Evolutionary conservation across 2,329 filamentous ascomycete species (phyloP).

Genomic region (Exophiala sp.): DNA sequence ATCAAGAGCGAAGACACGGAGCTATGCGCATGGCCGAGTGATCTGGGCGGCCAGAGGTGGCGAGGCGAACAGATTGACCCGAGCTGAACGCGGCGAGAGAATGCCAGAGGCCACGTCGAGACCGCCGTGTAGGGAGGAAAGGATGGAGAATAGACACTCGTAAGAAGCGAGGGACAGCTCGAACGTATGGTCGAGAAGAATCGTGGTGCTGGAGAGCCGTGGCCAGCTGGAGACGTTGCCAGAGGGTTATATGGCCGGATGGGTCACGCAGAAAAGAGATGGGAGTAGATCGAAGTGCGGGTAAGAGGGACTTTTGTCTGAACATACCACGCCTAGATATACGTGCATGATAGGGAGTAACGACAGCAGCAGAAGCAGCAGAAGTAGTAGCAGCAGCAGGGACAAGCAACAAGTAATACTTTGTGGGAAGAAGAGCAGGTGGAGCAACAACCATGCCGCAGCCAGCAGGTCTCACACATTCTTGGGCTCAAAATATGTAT

Average conservation of each 20-base stretch:
- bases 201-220: not conserved
- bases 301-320: not conserved
- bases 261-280: not conserved
- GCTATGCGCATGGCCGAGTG: conserved; percentile 7
- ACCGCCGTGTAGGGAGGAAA: not conserved
- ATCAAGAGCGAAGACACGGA: conserved; percentile 12
- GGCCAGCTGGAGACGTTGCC: too few relatives aligned
- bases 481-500: not conserved
- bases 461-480: not conserved
- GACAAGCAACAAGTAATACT: too few relatives aligned
- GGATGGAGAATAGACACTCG: not conserved
- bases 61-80: too few relatives aligned
- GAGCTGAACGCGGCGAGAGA: too few relatives aligned
- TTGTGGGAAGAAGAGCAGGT: too few relatives aligned
- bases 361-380: too few relatives aligned
- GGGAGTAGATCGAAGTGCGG: not conserved
- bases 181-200: not conserved
- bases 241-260: not conserved
- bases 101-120: too few relatives aligned
- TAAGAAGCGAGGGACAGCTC: too few relatives aligned
- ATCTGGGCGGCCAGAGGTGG: not conserved
- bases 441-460: not conserved
- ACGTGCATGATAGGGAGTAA: too few relatives aligned
- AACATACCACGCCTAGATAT: too few relatives aligned
- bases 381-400: too few relatives aligned